Base-by-base conservation (phyloP, 1,284 basidiomycete species). In the Ceratobasidium sp. region DNA sequence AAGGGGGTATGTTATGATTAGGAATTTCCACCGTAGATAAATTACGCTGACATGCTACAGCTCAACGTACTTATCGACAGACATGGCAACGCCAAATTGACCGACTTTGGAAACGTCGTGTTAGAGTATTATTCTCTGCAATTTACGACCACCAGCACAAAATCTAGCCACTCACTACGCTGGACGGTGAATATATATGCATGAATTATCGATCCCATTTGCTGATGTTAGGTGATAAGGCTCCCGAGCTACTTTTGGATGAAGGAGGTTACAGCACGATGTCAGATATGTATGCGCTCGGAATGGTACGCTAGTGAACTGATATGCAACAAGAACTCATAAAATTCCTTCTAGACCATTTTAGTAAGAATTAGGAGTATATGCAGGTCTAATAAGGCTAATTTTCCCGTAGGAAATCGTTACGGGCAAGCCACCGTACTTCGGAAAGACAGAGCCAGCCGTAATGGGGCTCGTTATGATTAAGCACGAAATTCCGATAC, bases 241-340 rank as follows among this genome's bases (percentile, higher is more conserved):
- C 62, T 17, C 62, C 62, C 7, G 62, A 64, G 45, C 19, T 64
- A 22, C 27, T 64, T 14, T 8, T 11, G 6, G 24, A 5, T 31
- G 27, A 56, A 56, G 24, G 54, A 14, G 9, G 24, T 29, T 31
- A 50, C 19, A 45, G 36, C 33, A 24, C 9, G 14, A 50, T 48
- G 24, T 29, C 44, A 27, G 62, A 64, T 29, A 31, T 64, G 14
- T 64, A 64, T 48, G 33, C 44, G 9, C 22, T 64, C 24, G 62
- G 62, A 48, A 64, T 64, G 62, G 62, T 64, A 64, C 8, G 60
- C 50, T 17, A 27, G n/a, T n/a, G n/a, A n/a, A n/a, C n/a, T n/a
- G n/a, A n/a, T n/a, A n/a, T n/a, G n/a, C n/a, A n/a, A n/a, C n/a
- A n/a, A n/a, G n/a, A n/a, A n/a, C n/a, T n/a, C n/a, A 41, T 6